Evolutionary conservation across 164 flowering plant species (phyloP), one percentile per base, ranked within the genome.

Genomic region (Paratinospora sagittata): DNA sequence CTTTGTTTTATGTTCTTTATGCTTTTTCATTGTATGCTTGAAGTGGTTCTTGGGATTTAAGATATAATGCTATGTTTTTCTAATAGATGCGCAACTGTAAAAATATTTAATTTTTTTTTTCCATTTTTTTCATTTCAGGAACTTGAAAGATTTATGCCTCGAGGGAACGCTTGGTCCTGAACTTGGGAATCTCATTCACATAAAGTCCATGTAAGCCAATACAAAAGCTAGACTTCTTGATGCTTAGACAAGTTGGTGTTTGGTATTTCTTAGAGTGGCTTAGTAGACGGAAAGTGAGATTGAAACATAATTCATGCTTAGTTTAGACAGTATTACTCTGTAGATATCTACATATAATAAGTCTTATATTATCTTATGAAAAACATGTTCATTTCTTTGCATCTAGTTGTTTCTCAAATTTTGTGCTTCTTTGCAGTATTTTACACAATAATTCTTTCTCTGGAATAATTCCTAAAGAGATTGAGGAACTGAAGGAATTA

Each of bases 81-180:
- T 49, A 49, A 49, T 49, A 19, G 57, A 12, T 49, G 57, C 19
- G 4, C 45, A 16, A 11, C 10, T 17, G 55, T 12, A 6, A 17
- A 12, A 19, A 12, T 8, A 52, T 36, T 21, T 10, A 17, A 45
- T 13, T 26, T 47, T 27, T 23, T 13, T 14, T 43, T 26, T 68
- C 8, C 23, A 14, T 64, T 30, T 12, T 17, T 37, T 30, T 47
- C 68, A 63, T 43, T 76, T 68, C 85, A 93, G 98, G 84, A 84
- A 90, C 82, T 82, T 93, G 83, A 85, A 80, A 76, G 83, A 87
- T 81, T 90, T 88, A 23, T 81, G 88, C 79, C 89, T 93, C 65
- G 78, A 70, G 72, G 98, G 98, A 74, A 83, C 88, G 57, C 75
- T 93, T 47, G 84, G 87, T 34, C 86, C 90, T 30, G 94, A 85